Conservation (phyloP, 768 basidiomycete species). For the Basidioascus undulatus region DNA sequence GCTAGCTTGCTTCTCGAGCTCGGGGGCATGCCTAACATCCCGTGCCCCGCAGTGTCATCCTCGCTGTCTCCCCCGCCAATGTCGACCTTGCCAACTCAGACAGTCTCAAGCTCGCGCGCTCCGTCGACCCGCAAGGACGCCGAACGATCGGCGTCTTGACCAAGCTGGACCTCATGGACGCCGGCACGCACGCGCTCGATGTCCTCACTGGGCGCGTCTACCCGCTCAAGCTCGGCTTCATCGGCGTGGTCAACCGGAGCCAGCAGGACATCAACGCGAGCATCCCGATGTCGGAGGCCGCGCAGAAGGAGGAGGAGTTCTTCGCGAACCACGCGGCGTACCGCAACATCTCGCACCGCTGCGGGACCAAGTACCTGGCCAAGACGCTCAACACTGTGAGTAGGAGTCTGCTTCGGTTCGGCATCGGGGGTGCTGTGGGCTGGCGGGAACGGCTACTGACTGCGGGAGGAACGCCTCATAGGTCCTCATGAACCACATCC, state of each 20-base stretch:
- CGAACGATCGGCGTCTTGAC: conserved; percentile 91
- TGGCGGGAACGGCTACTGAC: neutral
- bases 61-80: conserved; percentile 90
- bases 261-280: conserved; percentile 88
- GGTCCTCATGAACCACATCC: conserved; percentile 91
- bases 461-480: conserved; percentile 3
- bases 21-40: neutral
- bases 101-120: conserved; percentile 82
- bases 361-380: conserved; percentile 86
- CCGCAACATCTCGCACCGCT: conserved; percentile 84
- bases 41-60: conserved; percentile 43
- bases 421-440: neutral
- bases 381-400: conserved; percentile 77
- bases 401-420: neutral
- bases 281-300: conserved; percentile 62
- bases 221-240: conserved; percentile 92
- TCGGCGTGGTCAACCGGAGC: conserved; percentile 89
- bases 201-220: conserved; percentile 90
- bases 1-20: neutral
- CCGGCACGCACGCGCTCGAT: conserved; percentile 90
- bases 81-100: conserved; percentile 98
- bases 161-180: conserved; percentile 97
- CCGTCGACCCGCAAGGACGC: conserved; percentile 84
- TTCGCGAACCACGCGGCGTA: conserved; percentile 77
- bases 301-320: conserved; percentile 67